phyloP scores from a whole-genome alignment of 2,329 filamentous ascomycete genomes.

The Teratosphaeria pseudoeucalypti region DNA sequence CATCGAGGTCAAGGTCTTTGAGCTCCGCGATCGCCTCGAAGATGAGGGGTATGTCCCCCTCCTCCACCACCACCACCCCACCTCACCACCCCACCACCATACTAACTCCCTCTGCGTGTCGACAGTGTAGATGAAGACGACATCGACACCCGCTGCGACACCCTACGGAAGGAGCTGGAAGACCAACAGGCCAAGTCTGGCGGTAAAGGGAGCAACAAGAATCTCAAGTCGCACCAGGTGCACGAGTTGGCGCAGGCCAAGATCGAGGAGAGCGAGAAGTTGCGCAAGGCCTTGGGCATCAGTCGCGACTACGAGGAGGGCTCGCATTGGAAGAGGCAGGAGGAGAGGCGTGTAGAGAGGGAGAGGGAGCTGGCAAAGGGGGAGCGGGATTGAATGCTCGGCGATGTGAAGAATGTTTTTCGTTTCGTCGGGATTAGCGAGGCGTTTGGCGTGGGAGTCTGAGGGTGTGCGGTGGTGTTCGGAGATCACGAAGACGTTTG shows the following conservation, averaged over 20 bases:
- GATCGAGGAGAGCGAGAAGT: constrained; percentile 83
- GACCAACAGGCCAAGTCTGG: constrained; percentile 43
- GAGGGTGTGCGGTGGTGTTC: too few species aligned
- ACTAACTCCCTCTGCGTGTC: background rate
- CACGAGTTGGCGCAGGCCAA: constrained; percentile 95
- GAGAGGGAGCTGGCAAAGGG: constrained; percentile 12
- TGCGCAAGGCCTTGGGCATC: constrained; percentile 79
- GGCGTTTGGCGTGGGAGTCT: too few species aligned
- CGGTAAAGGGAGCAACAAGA: constrained; percentile 34
- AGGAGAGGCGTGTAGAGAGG: constrained; percentile 46
- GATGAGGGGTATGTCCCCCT: constrained; percentile 58
- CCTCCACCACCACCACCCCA: background rate
- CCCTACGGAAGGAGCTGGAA: constrained; percentile 53
- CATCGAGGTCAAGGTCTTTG: constrained; percentile 87
- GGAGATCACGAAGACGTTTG: too few species aligned
- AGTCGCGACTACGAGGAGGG: constrained; percentile 77
- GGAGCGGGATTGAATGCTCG: constrained; percentile 3
- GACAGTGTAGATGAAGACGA: constrained; percentile 72
- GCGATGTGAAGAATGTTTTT: too few species aligned
- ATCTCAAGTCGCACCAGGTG: constrained; percentile 83
- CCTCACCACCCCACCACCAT: background rate
- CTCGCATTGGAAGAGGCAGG: constrained; percentile 73
- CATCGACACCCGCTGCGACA: constrained; percentile 68
- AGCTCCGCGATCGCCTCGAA: constrained; percentile 81
- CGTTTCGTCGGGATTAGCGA: too few species aligned